These are phyloP conservation scores for Saccharomyces hybrid DNA, from an alignment of 1,139 yeast genomes.

Conservation along the genomic window DNA sequence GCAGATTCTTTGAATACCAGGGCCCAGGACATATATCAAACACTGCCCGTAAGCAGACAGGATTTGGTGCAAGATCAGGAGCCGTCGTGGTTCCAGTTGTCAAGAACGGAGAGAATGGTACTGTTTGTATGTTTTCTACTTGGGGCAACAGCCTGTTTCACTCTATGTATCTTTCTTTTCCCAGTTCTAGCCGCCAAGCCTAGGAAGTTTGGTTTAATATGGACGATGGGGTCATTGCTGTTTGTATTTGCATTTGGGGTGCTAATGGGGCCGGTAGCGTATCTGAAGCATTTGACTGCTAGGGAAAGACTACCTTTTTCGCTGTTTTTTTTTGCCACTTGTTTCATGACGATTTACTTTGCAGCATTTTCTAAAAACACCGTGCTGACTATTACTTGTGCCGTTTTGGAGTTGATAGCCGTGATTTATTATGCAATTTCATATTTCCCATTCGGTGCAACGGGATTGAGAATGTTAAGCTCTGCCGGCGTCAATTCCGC, in stretches of 20 bases:
- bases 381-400: slow-evolving; percentile 65
- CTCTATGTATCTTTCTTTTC: slow-evolving; percentile 71
- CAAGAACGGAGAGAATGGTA: slow-evolving; percentile 72
- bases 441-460: slow-evolving; percentile 94
- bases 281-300: slow-evolving; percentile 65
- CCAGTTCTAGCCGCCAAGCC: slow-evolving; percentile 90
- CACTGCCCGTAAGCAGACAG: slow-evolving; percentile 44
- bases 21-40: slow-evolving; percentile 41
- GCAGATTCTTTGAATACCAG: slow-evolving; percentile 36
- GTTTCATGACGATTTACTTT: slow-evolving; percentile 56
- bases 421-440: slow-evolving; percentile 83
- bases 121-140: slow-evolving; percentile 72
- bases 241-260: slow-evolving; percentile 88
- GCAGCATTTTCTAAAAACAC: slow-evolving; percentile 58
- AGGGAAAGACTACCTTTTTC: slow-evolving; percentile 75
- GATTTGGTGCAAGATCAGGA: slow-evolving; percentile 44
- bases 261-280: slow-evolving; percentile 84
- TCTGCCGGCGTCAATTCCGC: slow-evolving; percentile 70
- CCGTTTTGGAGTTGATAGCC: slow-evolving; percentile 72
- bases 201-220: slow-evolving; percentile 77
- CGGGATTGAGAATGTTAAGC: slow-evolving; percentile 75
- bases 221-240: slow-evolving; percentile 87
- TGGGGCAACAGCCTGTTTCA: slow-evolving; percentile 74
- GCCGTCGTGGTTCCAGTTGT: slow-evolving; percentile 52
- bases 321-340: slow-evolving; percentile 67